Conservation (phyloP, 352 stramenopile genomes). For the Phytophthora syringae region DNA sequence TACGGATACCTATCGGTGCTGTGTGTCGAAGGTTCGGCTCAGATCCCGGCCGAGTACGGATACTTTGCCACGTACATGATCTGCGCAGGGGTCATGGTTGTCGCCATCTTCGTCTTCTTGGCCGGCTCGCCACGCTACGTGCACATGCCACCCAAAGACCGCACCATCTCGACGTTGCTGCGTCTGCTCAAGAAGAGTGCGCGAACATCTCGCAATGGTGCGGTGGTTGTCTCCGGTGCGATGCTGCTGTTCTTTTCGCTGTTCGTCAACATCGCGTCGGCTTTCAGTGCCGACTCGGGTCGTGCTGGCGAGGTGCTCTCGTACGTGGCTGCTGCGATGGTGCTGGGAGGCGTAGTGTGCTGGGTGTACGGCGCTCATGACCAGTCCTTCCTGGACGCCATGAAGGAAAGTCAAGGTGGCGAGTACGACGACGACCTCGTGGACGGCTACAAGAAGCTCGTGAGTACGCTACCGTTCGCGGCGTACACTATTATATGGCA, state of each 20-base stretch:
- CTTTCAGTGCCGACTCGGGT: constrained; percentile 48
- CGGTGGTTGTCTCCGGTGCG: constrained; percentile 40
- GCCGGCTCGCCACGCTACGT: constrained; percentile 70
- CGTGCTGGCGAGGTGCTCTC: constrained; percentile 47
- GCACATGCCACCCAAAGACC: constrained; percentile 70
- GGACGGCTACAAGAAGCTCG: constrained; percentile 87
- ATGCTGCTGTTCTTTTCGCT: constrained; percentile 45
- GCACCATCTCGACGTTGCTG: constrained; percentile 54
- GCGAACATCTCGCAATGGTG: constrained; percentile 26
- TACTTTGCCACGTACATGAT: constrained; percentile 91
- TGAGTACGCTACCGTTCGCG: constrained; percentile 84
- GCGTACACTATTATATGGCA: constrained; percentile 92
- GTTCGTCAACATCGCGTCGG: constrained; percentile 57
- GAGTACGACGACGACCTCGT: constrained; percentile 84
- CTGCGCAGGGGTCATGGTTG: constrained; percentile 84
- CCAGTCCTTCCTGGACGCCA: constrained; percentile 55
- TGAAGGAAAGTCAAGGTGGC: constrained; percentile 61
- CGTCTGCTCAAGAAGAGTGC: constrained; percentile 58
- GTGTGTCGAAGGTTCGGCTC: constrained; percentile 82
- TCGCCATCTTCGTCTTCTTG: constrained; percentile 73
- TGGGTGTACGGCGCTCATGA: constrained; percentile 59
- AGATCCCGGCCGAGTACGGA: constrained; percentile 80
- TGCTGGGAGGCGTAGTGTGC: constrained; percentile 44
- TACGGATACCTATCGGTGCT: constrained; percentile 92
- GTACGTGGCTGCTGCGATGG: constrained; percentile 49